Percentiles rank a stretch among this genome's conserved stretches.
Evolutionary conservation across 345 rosid genomes (phyloP).

Genomic region (Brassica incana): DNA sequence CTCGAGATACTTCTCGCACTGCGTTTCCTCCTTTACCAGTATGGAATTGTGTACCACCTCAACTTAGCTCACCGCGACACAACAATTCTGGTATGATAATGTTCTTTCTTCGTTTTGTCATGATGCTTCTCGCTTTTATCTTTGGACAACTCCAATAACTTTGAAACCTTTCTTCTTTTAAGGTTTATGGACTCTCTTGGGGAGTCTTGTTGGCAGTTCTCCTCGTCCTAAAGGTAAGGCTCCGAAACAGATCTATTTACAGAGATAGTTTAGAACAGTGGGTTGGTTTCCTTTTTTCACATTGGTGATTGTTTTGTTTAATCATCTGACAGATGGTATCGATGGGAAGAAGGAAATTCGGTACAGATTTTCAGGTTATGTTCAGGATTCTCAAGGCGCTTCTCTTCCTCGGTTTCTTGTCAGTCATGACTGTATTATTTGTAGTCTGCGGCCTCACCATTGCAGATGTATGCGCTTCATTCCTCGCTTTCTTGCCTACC

Average conservation of each 20-base stretch:
- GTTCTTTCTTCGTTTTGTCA: neutral
- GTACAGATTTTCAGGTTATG: constrained; percentile 84
- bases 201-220: constrained; percentile 61
- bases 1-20: constrained; percentile 73
- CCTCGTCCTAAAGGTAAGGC: constrained; percentile 71
- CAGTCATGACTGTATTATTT: constrained; percentile 81
- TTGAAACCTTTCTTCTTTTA: constrained; percentile 25
- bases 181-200: constrained; percentile 97
- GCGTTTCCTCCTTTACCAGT: constrained; percentile 88
- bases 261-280: neutral
- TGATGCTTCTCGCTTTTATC: neutral
- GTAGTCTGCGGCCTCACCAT: constrained; percentile 66
- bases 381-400: constrained; percentile 96
- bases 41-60: constrained; percentile 96
- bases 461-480: constrained; percentile 67
- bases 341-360: constrained; percentile 76
- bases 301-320: neutral
- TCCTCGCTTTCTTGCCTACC: constrained; percentile 80
- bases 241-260: neutral
- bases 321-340: constrained; percentile 64
- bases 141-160: neutral
- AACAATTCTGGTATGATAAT: constrained; percentile 56
- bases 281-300: neutral
- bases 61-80: constrained; percentile 68
- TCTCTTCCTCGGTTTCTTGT: constrained; percentile 78